A percentile compares a stretch with the other conserved stretches of the same genome.
Evolutionary conservation across 495 filamentous ascomycete genomes (phyloP).

Genomic region (Podospora pseudopauciseta): DNA sequence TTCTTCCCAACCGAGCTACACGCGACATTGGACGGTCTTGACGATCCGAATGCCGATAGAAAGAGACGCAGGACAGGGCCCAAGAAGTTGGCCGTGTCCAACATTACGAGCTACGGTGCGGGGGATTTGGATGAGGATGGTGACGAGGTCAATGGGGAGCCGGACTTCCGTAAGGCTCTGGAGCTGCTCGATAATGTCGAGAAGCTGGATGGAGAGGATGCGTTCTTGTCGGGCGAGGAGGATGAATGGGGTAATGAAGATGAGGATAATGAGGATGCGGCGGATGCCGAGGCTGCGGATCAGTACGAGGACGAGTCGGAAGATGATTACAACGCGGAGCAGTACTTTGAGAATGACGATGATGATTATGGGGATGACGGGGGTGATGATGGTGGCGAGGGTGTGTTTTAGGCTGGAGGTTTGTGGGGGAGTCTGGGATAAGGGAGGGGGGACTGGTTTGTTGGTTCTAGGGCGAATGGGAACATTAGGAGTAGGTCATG

Average conservation of each 20-base stretch:
- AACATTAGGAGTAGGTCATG: neutral
- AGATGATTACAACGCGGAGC: conserved; percentile 55
- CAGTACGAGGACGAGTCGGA: conserved; percentile 47
- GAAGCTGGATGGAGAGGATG: conserved; percentile 41
- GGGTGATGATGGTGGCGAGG: conserved; percentile 41
- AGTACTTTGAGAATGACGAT: conserved; percentile 51
- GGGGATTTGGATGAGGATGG: conserved; percentile 25
- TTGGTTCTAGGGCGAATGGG: neutral
- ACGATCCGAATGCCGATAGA: conserved; percentile 26
- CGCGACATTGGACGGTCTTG: conserved; percentile 46
- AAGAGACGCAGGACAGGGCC: conserved; percentile 30
- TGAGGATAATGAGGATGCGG: conserved; percentile 34
- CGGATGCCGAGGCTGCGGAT: conserved; percentile 43
- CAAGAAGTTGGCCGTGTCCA: conserved; percentile 33
- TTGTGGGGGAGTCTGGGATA: too few species aligned
- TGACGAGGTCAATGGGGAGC: conserved; percentile 22
- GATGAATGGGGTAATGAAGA: conserved; percentile 42
- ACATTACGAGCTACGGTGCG: conserved; percentile 31
- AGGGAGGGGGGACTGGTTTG: too few species aligned
- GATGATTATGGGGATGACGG: conserved; percentile 49
- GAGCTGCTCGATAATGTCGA: conserved; percentile 34
- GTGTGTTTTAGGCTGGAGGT: conserved; percentile 11
- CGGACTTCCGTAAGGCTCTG: conserved; percentile 34
- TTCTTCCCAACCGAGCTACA: conserved; percentile 53
- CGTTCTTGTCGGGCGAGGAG: conserved; percentile 36